phyloP scores from a whole-genome alignment of 106 monocot species.

The Phalaenopsis aphrodite region DNA sequence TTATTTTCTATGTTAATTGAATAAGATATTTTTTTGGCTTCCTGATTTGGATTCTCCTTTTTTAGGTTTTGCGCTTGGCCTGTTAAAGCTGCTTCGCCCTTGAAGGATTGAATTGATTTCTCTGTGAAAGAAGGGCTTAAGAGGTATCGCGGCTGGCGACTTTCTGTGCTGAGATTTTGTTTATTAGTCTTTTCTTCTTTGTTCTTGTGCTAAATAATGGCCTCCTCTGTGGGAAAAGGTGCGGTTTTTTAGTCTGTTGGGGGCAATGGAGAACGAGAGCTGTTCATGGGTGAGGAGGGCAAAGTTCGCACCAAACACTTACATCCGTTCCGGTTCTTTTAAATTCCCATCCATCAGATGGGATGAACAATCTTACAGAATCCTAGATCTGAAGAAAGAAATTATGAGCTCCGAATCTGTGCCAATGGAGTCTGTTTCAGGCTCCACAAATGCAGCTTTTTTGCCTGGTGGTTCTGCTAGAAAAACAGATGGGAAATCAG shows the following conservation, averaged over 20 bases:
- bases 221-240: background rate
- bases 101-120: background rate
- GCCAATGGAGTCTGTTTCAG: background rate
- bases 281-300: constrained; percentile 40
- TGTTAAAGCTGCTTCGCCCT: background rate
- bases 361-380: background rate
- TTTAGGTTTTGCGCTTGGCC: too few relatives aligned
- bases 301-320: constrained; percentile 29
- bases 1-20: background rate
- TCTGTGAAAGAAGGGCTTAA: background rate
- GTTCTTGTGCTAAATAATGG: background rate
- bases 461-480: background rate
- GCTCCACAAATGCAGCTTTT: background rate
- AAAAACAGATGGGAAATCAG: background rate
- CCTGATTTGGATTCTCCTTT: background rate
- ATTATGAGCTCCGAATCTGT: constrained; percentile 10
- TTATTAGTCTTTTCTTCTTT: background rate
- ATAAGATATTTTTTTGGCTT: background rate
- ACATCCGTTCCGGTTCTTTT: constrained; percentile 15
- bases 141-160: background rate
- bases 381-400: background rate
- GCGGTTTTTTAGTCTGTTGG: background rate
- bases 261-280: constrained; percentile 33
- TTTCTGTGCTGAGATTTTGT: background rate
- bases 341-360: constrained; percentile 2